Evolutionary conservation across 2,329 filamentous ascomycete genomes (phyloP).

Genomic region (Arthrocladium fulminans): DNA sequence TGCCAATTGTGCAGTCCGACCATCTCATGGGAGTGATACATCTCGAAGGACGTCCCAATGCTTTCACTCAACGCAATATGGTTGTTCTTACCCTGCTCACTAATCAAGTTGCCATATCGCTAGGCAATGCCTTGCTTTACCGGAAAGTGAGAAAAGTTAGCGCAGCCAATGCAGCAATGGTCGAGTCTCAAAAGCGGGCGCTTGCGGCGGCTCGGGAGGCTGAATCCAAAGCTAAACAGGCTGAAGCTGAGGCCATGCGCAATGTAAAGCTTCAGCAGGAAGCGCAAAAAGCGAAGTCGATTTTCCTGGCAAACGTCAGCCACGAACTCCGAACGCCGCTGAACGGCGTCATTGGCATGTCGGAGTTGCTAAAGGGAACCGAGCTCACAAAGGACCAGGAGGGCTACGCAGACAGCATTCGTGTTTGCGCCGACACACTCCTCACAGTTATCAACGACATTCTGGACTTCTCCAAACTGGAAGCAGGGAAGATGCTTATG

Average conservation of each 20-base stretch:
- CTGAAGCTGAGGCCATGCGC: constrained; percentile 45
- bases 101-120: constrained; percentile 56
- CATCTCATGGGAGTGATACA: constrained; percentile 53
- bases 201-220: constrained; percentile 53
- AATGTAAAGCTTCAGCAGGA: constrained; percentile 60
- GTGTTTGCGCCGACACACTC: constrained; percentile 34
- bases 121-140: constrained; percentile 57
- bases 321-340: constrained; percentile 37
- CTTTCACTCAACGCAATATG: constrained; percentile 52
- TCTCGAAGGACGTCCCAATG: constrained; percentile 54
- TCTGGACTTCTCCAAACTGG: constrained; percentile 42
- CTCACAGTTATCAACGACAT: constrained; percentile 39
- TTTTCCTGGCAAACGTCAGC: constrained; percentile 39
- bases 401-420: constrained; percentile 34
- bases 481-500: constrained; percentile 50
- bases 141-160: constrained; percentile 53
- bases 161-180: constrained; percentile 56
- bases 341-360: constrained; percentile 36
- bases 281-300: constrained; percentile 47
- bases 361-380: constrained; percentile 34
- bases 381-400: constrained; percentile 33
- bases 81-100: constrained; percentile 48
- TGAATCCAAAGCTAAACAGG: constrained; percentile 56
- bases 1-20: constrained; percentile 54
- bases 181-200: constrained; percentile 55